phyloP scores from a whole-genome alignment of 2,329 filamentous ascomycete species.

The Aspergillus sergii region DNA sequence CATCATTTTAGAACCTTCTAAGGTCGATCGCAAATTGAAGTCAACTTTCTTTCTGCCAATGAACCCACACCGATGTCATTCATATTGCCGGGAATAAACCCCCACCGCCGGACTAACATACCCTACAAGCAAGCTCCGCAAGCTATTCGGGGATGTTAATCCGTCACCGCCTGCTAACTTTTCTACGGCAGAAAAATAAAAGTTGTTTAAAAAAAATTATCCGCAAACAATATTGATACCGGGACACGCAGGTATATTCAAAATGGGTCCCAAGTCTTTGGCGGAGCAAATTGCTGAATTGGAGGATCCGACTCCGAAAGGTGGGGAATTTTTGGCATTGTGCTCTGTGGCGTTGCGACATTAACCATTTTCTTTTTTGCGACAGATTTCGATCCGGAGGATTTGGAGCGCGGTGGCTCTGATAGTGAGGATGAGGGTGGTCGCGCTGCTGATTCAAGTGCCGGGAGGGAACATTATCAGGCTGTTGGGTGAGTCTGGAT shows the following conservation, averaged over 20 bases:
- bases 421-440: slow-evolving; percentile 59
- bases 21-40: too few relatives aligned
- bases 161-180: slow-evolving; percentile 21
- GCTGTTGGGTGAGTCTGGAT: slow-evolving; percentile 62
- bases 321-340: slow-evolving; percentile 44
- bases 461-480: slow-evolving; percentile 84
- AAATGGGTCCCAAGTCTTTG: slow-evolving; percentile 55
- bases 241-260: not conserved
- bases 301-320: slow-evolving; percentile 64
- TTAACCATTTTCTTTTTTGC: slow-evolving; percentile 1
- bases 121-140: not conserved
- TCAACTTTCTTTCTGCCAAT: not conserved
- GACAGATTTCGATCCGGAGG: slow-evolving; percentile 80
- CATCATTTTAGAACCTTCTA: not conserved
- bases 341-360: slow-evolving; percentile 5
- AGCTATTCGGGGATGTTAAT: not conserved
- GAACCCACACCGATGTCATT: not conserved
- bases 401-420: slow-evolving; percentile 57
- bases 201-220: slow-evolving; percentile 26
- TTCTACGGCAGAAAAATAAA: slow-evolving; percentile 27
- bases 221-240: slow-evolving; percentile 8
- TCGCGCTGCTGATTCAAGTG: slow-evolving; percentile 49
- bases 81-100: slow-evolving; percentile 24
- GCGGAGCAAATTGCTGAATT: slow-evolving; percentile 64
- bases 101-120: slow-evolving; percentile 22